A percentile compares a stretch with the other conserved stretches of the same genome.
Conservation (phyloP, 2,329 filamentous ascomycete species). For the Sarocladiaceae sp. region DNA sequence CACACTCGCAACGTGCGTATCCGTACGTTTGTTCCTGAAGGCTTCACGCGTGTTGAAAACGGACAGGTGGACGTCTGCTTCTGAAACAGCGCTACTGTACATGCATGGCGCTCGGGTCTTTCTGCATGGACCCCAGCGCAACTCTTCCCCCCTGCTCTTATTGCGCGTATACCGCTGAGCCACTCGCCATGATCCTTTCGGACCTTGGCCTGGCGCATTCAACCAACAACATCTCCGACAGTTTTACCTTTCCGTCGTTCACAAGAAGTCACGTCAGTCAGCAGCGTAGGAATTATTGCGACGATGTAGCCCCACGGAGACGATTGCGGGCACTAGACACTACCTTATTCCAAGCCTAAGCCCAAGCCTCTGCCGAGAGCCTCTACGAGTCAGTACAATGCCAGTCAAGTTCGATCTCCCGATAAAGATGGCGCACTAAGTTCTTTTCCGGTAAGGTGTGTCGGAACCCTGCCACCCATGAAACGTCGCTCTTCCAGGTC, state of each 20-base stretch:
- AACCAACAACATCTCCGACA: no score
- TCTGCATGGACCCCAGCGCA: no score
- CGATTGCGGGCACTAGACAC: not conserved
- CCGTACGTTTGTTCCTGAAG: no score
- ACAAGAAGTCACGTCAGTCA: no score
- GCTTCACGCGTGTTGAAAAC: not conserved
- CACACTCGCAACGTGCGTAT: no score
- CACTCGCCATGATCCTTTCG: no score
- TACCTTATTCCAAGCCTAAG: not conserved
- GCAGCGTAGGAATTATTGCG: no score
- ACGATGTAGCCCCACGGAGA: not conserved
- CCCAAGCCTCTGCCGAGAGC: not conserved
- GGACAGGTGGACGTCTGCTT: not conserved
- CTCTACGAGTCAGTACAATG: not conserved
- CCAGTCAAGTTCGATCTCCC: not conserved
- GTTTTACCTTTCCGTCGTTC: no score
- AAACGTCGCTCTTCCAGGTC: not conserved
- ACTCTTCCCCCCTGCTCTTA: no score
- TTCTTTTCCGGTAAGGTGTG: not conserved
- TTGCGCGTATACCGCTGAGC: no score
- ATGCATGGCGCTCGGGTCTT: not conserved
- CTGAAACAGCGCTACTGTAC: conserved; percentile 6
- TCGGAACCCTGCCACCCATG: not conserved
- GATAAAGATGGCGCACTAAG: not conserved
- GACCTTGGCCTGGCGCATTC: no score